Evolutionary conservation across 169 alveolate genomes (phyloP), one percentile per base, ranked within the genome.

Genomic region (Eimeria praecox): DNA sequence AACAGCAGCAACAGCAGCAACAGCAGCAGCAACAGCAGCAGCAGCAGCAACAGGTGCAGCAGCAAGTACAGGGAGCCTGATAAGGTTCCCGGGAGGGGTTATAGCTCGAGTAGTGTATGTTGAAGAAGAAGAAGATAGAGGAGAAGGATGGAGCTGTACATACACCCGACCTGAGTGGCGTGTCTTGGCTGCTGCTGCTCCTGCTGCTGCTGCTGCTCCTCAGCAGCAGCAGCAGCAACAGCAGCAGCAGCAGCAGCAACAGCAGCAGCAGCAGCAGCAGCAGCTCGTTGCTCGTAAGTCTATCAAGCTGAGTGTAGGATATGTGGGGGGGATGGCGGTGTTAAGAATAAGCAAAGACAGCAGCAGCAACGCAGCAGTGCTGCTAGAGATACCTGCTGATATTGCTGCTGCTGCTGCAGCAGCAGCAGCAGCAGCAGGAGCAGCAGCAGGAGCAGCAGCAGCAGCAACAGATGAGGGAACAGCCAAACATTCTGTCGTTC

Each of bases 401-500:
- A 4, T 75, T 33, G 87, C 56, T 75, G 87, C 92, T 9, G n/a
- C 78, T 92, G 97, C 95, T 99, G 35, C 99, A 99, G 97, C 97
- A 99, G 99, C 71, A 99, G 99, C 96, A 99, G 99, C 71, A 99
- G 99, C 46, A 98, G 98, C 93, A 99, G n/a, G n/a, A 20, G n/a
- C 78, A 95, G 97, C 95, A 99, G 35, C 99, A 99, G 97, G 97
- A 99, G 99, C 71, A 99, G 99, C 96, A 99, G 99, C 71, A 99
- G 99, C 46, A 98, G 98, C 93, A 99, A 99, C 56, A 49, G 56
- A 12, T 99, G 42, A 98, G 99, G 90, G 99, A 99, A 35, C 99
- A 99, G 56, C 56, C 56, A 49, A 49, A 5, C 20, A 49, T 49
- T 12, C 56, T 12, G 5, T 56, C 27, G n/a, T 56, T 16, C 24